Percentiles rank a stretch among this genome's conserved stretches.
Conservation (phyloP, 176 grass and related monocot genomes). For the Raddia guianensis region DNA sequence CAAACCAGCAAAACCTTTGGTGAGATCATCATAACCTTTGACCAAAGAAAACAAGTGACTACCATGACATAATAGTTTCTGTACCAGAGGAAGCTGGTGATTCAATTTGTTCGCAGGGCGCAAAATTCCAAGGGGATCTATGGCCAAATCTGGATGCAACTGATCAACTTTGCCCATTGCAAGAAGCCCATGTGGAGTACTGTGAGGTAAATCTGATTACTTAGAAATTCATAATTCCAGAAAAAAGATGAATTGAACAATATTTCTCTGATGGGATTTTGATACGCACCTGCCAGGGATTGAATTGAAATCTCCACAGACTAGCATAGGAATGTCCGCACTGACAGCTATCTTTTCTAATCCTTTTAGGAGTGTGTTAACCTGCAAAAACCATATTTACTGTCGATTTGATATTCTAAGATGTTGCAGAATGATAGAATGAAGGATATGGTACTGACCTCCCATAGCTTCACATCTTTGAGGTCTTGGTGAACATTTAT, state of each 20-base stretch:
- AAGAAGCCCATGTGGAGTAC: constrained; percentile 90
- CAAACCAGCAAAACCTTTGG: constrained; percentile 24
- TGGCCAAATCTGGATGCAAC: constrained; percentile 89
- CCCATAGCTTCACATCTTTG: constrained; percentile 98
- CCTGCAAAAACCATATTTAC: constrained; percentile 56
- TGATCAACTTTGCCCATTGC: constrained; percentile 93
- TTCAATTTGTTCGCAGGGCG: constrained; percentile 82
- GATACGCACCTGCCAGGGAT: constrained; percentile 72
- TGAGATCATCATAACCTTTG: constrained; percentile 30
- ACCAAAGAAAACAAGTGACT: constrained; percentile 10
- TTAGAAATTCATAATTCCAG: constrained; percentile 27
- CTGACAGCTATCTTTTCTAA: constrained; percentile 98
- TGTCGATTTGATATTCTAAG: constrained; percentile 26
- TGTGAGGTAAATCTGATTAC: constrained; percentile 49
- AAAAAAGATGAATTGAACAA: background rate
- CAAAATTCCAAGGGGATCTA: constrained; percentile 90
- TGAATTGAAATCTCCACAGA: constrained; percentile 99
- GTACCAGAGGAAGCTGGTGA: constrained; percentile 97
- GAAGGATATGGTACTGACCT: constrained; percentile 60
- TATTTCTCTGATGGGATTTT: constrained; percentile 23
- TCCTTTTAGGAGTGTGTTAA: constrained; percentile 97
- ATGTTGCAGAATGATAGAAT: constrained; percentile 30
- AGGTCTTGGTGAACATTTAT: constrained; percentile 94
- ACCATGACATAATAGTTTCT: constrained; percentile 28
- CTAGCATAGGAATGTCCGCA: constrained; percentile 99